Evolutionary conservation across 2,329 filamentous ascomycete species (phyloP).

Genomic region (Elsinoe batatas): DNA sequence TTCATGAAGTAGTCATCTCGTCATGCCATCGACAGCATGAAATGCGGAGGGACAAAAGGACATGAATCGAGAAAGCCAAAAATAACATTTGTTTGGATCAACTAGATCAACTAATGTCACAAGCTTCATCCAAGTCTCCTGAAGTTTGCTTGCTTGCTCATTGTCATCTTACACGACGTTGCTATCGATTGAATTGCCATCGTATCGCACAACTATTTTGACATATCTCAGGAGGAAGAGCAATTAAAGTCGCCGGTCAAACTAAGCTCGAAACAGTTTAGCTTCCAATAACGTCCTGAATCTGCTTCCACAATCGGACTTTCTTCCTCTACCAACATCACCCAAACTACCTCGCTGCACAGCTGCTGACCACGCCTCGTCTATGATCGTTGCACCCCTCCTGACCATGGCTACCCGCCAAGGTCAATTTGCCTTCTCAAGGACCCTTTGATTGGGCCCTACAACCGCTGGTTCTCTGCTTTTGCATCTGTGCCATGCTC

Average conservation of each 20-base stretch:
- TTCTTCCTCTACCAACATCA: background rate
- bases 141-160: background rate
- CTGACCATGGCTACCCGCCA: background rate
- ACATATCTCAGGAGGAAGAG: background rate
- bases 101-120: background rate
- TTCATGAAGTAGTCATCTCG: conserved; percentile 35
- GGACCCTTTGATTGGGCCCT: conserved; percentile 1
- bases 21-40: background rate
- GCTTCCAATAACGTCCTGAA: conserved; percentile 1
- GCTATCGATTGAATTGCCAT: background rate
- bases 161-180: background rate
- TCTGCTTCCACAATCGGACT: conserved; percentile 3
- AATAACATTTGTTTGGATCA: conserved; percentile 2
- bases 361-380: background rate
- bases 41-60: background rate
- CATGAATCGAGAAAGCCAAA: background rate
- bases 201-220: background rate
- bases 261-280: background rate
- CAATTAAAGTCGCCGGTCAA: conserved; percentile 1
- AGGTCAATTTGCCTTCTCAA: background rate
- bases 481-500: background rate
- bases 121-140: background rate
- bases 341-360: background rate
- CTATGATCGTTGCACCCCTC: background rate
- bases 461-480: background rate